These are phyloP conservation scores for Fraxinus paxiana DNA, from an alignment of 305 asterid genomes.

Conservation along the genomic window DNA sequence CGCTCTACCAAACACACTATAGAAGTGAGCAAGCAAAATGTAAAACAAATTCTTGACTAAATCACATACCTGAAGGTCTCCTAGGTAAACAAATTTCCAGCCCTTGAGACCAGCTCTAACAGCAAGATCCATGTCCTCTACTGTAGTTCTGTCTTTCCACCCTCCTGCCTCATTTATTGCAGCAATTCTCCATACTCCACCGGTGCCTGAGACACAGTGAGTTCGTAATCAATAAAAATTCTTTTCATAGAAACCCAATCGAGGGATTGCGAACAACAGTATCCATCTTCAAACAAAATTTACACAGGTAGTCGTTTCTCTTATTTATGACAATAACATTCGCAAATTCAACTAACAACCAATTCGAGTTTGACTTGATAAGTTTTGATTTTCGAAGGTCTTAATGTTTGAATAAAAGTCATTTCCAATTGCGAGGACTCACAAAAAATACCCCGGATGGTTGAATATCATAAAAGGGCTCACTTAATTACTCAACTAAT, in stretches of 20 bases:
- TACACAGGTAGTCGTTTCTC: not conserved
- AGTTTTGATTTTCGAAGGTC: not conserved
- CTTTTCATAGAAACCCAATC: not conserved
- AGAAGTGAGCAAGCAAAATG: not conserved
- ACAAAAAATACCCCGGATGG: not conserved
- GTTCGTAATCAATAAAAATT: not conserved
- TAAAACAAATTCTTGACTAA: not conserved
- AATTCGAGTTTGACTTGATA: not conserved
- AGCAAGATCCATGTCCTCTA: constrained; percentile 76
- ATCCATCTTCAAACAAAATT: not conserved
- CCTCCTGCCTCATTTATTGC: constrained; percentile 79
- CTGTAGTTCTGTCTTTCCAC: constrained; percentile 73
- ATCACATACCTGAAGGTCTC: constrained; percentile 53
- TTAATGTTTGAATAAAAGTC: not conserved
- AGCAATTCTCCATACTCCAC: constrained; percentile 65
- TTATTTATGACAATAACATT: not conserved
- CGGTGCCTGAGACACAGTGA: constrained; percentile 43
- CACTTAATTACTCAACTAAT: not conserved
- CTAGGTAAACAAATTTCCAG: constrained; percentile 67
- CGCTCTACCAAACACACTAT: not conserved
- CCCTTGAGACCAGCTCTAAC: constrained; percentile 78
- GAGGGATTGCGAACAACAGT: not conserved
- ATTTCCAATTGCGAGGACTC: not conserved
- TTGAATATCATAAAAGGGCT: not conserved
- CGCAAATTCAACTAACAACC: not conserved